Percentiles rank a stretch among this genome's conserved stretches.
phyloP scores from a whole-genome alignment of 2,329 filamentous ascomycete genomes.

The Claviceps spartinae region DNA sequence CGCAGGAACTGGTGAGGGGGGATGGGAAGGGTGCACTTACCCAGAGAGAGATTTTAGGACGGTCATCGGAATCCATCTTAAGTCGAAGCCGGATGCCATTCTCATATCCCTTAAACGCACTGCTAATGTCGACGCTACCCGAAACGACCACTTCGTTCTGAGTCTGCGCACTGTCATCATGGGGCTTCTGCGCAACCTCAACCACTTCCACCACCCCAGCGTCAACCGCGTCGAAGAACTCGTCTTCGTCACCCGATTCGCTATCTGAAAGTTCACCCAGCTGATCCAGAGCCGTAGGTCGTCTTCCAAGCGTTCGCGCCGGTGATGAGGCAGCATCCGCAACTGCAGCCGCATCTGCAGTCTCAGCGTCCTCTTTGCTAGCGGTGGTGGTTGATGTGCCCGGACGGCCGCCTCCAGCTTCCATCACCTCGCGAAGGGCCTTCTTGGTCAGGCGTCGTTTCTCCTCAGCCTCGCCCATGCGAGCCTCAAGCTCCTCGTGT shows the following conservation, averaged over 20 bases:
- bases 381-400: conserved; percentile 16
- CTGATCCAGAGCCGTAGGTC: conserved; percentile 54
- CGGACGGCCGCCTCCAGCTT: conserved; percentile 27
- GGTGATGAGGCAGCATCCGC: conserved; percentile 20
- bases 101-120: conserved; percentile 82
- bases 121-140: conserved; percentile 49
- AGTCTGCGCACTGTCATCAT: conserved; percentile 25
- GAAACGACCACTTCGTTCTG: conserved; percentile 28
- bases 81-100: conserved; percentile 67
- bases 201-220: conserved; percentile 85
- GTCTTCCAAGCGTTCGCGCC: conserved; percentile 30
- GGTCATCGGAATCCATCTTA: conserved; percentile 81
- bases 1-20: no score
- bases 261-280: conserved; percentile 66
- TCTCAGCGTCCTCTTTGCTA: conserved; percentile 18
- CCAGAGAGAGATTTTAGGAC: conserved; percentile 92
- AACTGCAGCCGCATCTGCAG: conserved; percentile 18
- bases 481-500: conserved; percentile 80
- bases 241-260: conserved; percentile 70
- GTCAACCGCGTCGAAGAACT: conserved; percentile 96
- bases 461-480: conserved; percentile 77
- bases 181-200: conserved; percentile 58
- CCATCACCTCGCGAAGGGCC: conserved; percentile 74
- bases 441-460: conserved; percentile 84
- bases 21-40: conserved; percentile 37